Base-by-base conservation (phyloP, 2,329 filamentous ascomycete species). In the Ceratocystis alfenasii region DNA sequence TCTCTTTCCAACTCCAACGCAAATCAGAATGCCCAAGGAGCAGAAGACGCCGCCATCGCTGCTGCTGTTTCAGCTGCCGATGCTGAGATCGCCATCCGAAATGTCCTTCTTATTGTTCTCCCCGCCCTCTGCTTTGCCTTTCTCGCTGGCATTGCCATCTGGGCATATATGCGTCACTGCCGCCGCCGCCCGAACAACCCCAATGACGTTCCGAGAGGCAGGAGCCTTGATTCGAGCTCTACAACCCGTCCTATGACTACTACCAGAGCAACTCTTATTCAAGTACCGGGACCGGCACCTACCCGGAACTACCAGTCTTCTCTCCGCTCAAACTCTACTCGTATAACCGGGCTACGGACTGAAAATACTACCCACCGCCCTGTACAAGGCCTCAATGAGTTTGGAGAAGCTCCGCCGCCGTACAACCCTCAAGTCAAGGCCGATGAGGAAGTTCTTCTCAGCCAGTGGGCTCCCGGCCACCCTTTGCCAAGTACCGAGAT, bases 401-500 rank as follows among this genome's bases (percentile, higher is more conserved):
- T 64, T 30, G 63, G 63, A 48, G 63, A 64, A 50, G 63, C 63
- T 36, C 63, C 63, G 17, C 63, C 63, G n/a, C 63, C 63, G 1
- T 64, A 64, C 63, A 48, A 64, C 15, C 63, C 28, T 30, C 46
- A 55, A 25, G 63, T 55, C 46, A 64, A 64, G 63, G 63, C 50
- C 20, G 48, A 57, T 22, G 63, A 64, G 15, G 46, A 45, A 5
- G 63, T 64, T 64, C 69, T 70, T 48, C 68, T 69, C 22, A 63
- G 61, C 46, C 61, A 63, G 5, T 63, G 61, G 61, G 61, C 61
- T 20, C 61, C 61, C 30, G 61, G 61, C 41, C 44, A 46, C 10
- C 61, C 61, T 22, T 30, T 63, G 44, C 61, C 65, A 69, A 33
- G 70, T 67, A 8, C 68, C 69, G 22, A 69, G 70, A 28, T 71